Evolutionary conservation across 192 early-diverging fungal genomes (phyloP).

Genomic region (Umbelopsis vinacea): DNA sequence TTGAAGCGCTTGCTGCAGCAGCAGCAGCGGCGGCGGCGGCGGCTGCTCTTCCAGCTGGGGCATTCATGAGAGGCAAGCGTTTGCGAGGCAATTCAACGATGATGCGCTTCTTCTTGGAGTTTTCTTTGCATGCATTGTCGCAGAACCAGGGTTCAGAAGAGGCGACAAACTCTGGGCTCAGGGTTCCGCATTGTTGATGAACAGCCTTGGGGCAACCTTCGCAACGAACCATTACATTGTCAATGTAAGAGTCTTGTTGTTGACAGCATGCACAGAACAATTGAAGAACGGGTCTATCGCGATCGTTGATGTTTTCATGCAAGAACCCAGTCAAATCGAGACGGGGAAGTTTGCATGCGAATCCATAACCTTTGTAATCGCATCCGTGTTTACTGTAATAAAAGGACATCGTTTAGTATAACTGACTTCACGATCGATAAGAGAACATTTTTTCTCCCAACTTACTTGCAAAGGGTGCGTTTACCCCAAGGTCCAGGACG

Average conservation of each 20-base stretch:
- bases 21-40: neutral
- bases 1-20: neutral
- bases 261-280: constrained; percentile 82
- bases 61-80: constrained; percentile 64
- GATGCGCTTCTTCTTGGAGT: constrained; percentile 57
- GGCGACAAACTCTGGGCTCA: constrained; percentile 53
- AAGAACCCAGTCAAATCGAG: constrained; percentile 80
- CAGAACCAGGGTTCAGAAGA: constrained; percentile 66
- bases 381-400: constrained; percentile 84
- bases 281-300: constrained; percentile 86
- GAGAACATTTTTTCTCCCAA: neutral
- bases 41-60: constrained; percentile 46
- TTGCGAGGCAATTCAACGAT: constrained; percentile 66
- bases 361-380: constrained; percentile 94
- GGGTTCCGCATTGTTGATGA: constrained; percentile 68
- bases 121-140: constrained; percentile 60
- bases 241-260: constrained; percentile 62
- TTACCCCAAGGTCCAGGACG: constrained; percentile 95
- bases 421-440: too few species aligned
- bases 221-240: constrained; percentile 76
- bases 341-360: constrained; percentile 85
- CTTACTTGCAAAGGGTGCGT: constrained; percentile 89
- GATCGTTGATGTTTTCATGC: constrained; percentile 74
- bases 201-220: constrained; percentile 86
- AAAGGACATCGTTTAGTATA: too few species aligned